These are phyloP conservation scores for Mycena leptocephala DNA, from an alignment of 768 basidiomycete species.

Conservation along the genomic window DNA sequence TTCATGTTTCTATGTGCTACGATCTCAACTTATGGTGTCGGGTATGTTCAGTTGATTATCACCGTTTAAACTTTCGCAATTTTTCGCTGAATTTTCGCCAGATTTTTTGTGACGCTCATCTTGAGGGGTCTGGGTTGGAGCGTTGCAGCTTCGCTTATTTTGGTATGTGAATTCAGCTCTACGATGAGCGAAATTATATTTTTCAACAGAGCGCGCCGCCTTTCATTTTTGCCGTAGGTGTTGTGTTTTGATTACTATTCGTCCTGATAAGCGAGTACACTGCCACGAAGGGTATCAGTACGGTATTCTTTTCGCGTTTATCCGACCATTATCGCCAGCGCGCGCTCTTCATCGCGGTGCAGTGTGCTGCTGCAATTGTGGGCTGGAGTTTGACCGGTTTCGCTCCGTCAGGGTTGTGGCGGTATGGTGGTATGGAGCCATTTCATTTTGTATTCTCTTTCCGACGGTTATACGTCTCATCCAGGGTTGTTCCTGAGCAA, in stretches of 20 bases:
- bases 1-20: conserved; percentile 68
- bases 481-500: conserved; percentile 64
- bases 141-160: conserved; percentile 56
- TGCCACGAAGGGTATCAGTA: conserved; percentile 59
- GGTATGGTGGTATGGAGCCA: conserved; percentile 57
- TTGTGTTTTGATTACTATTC: conserved; percentile 7
- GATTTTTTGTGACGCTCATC: conserved; percentile 65
- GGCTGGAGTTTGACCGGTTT: conserved; percentile 62
- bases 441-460: conserved; percentile 18
- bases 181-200: conserved; percentile 5
- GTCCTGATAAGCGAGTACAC: neutral
- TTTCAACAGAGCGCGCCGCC: conserved; percentile 62
- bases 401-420: conserved; percentile 50
- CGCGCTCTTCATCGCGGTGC: conserved; percentile 60
- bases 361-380: conserved; percentile 57
- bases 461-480: neutral
- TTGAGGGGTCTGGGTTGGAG: conserved; percentile 67
- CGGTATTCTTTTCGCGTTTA: conserved; percentile 62
- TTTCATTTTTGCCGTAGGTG: conserved; percentile 63
- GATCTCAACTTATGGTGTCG: conserved; percentile 65
- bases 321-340: conserved; percentile 64
- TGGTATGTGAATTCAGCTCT: conserved; percentile 48
- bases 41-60: conserved; percentile 46
- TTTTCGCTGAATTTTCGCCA: too few species aligned
- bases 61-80: neutral